Conservation (phyloP, 139 green algal species). For the Desmodesmus armatus region DNA sequence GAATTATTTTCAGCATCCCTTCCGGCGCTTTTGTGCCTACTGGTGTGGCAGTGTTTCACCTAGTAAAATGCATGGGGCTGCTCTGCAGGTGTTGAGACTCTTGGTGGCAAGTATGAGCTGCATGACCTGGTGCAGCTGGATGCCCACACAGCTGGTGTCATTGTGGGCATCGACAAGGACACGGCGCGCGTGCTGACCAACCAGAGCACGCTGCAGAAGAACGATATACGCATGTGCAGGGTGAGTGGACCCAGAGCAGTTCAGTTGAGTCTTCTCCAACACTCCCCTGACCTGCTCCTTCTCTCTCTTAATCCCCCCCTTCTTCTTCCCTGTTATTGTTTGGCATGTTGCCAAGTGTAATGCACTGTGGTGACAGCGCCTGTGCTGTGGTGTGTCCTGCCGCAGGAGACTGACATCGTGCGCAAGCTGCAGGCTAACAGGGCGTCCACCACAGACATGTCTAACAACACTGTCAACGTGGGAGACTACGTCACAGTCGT, state of each 20-base stretch:
- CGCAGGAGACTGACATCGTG: slow-evolving; percentile 85
- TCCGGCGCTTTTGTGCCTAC: not conserved
- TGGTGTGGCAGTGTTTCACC: not conserved
- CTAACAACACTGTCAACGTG: slow-evolving; percentile 36
- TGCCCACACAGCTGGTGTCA: slow-evolving; percentile 73
- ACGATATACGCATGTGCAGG: slow-evolving; percentile 76
- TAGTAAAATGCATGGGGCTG: no score
- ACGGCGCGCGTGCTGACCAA: slow-evolving; percentile 62
- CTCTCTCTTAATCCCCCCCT: no score
- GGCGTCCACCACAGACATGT: slow-evolving; percentile 64
- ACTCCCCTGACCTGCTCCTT: no score
- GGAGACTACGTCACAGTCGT: slow-evolving; percentile 40
- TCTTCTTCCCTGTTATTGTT: no score
- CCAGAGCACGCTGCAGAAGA: slow-evolving; percentile 71
- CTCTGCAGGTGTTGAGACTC: slow-evolving; percentile 69
- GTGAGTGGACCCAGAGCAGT: no score
- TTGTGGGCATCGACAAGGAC: slow-evolving; percentile 76
- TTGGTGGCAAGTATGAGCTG: slow-evolving; percentile 89
- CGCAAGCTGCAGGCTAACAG: slow-evolving; percentile 77
- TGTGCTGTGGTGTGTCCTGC: not conserved
- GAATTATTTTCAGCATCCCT: not conserved
- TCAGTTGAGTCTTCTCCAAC: no score
- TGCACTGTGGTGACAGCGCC: not conserved
- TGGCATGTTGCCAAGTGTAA: no score
- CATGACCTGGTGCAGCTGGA: slow-evolving; percentile 94